Conservation (phyloP, 2,329 filamentous ascomycete species). For the Chaetomiaceae sp. region DNA sequence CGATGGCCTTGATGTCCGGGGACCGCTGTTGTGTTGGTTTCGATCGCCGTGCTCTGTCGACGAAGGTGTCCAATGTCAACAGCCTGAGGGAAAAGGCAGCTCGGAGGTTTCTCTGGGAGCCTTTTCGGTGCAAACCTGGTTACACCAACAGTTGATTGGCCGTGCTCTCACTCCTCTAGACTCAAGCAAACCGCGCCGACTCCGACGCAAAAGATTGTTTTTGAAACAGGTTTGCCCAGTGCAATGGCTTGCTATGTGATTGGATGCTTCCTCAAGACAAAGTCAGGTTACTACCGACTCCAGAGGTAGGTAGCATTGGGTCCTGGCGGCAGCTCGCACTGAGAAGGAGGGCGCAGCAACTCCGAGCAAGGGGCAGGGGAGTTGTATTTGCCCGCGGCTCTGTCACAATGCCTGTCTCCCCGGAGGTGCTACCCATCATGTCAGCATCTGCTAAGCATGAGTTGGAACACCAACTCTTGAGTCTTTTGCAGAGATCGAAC, state of each 20-base stretch:
- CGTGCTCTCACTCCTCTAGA: neutral
- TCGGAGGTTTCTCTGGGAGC: too few species aligned
- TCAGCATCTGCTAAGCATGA: slow-evolving; percentile 5
- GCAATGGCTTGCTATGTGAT: too few species aligned
- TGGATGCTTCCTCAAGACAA: too few species aligned
- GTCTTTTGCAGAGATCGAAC: neutral
- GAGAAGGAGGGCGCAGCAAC: too few species aligned
- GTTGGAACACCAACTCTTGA: neutral
- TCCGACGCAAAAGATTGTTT: neutral
- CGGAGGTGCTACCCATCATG: neutral
- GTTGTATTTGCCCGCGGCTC: neutral
- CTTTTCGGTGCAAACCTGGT: slow-evolving; percentile 6
- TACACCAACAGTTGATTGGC: slow-evolving; percentile 8
- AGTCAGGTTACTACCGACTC: too few species aligned
- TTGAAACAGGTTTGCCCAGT: too few species aligned
- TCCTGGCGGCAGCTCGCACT: too few species aligned
- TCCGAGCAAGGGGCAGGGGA: neutral
- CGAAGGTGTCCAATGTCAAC: too few species aligned
- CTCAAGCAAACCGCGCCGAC: neutral
- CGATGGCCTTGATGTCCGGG: neutral
- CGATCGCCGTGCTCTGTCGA: neutral
- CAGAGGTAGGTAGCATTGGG: too few species aligned
- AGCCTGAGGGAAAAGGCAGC: too few species aligned
- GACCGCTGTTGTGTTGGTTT: neutral
- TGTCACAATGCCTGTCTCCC: neutral